Evolutionary conservation across 805 yeast genomes (phyloP), one percentile per base, ranked within the genome.

Genomic region (Maudiozyma serrabonitensis): DNA sequence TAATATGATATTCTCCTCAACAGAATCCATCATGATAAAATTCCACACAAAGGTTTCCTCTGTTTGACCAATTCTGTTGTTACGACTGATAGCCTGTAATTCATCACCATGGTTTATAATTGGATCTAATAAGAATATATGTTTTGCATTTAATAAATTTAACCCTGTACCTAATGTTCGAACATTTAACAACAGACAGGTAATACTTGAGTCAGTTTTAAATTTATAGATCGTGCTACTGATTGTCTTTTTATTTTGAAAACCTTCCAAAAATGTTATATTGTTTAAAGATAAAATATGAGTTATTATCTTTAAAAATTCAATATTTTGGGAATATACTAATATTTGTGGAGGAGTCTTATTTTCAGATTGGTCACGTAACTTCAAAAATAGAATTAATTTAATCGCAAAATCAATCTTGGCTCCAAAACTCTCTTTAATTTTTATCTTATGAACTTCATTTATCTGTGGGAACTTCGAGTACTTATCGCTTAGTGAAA

Each of bases 41-140:
- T 85, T 83, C 96, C 98, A 93, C 1, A 91, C 95, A 1, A 82
- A 84, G 0, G 99, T 93, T 15, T 78, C 80, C 42, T 75, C 71
- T 2, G 74, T 75, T 65, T 93, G 99, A 0, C 99, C 99, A 61
- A 91, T 90, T 54, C 99, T 71, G 62, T 91, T 96, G 41, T 93
- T 81, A 54, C 99, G 76, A 46, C 95, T 87, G 48, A 90, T 84
- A 0, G 98, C 97, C 63, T 91, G 99, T 15, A 87, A 63, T 57
- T 93, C 98, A 45, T 89, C 72, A 2, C 95, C 84, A 0, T 90
- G 80, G 59, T 89, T 89, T 15, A 93, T 83, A 50, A 93, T 72
- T 1, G 99, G 98, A 67, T 93, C 99, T 64, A 97, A 86, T 5
- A 93, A 64, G 53, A 90, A 84, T 0, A 93, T 91, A 63, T 93